Percentiles rank a stretch among this genome's conserved stretches.
Evolutionary conservation across 2,329 filamentous ascomycete genomes (phyloP).

Genomic region (Coleophoma eucalyptorum): DNA sequence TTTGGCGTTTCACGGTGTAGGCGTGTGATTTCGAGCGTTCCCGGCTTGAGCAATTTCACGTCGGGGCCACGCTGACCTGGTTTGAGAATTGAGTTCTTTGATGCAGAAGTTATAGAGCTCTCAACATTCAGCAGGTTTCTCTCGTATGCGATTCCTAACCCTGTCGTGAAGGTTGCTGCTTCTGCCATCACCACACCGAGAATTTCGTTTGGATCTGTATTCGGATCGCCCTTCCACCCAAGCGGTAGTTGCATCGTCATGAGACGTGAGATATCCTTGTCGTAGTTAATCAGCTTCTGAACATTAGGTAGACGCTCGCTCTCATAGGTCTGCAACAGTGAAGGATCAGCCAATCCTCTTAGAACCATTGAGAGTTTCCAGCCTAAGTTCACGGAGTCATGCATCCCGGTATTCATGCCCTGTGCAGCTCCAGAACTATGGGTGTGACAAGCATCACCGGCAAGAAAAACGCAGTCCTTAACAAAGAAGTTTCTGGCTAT

Average conservation of each 20-base stretch:
- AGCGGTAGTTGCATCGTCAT: constrained; percentile 36
- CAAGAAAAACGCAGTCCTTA: constrained; percentile 50
- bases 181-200: constrained; percentile 53
- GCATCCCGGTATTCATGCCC: constrained; percentile 53
- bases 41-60: constrained; percentile 38
- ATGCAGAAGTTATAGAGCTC: constrained; percentile 16
- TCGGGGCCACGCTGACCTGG: constrained; percentile 43
- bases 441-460: constrained; percentile 54
- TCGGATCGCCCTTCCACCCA: constrained; percentile 35
- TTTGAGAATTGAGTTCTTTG: constrained; percentile 16
- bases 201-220: constrained; percentile 37
- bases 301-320: constrained; percentile 41
- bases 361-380: constrained; percentile 55
- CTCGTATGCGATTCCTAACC: constrained; percentile 53
- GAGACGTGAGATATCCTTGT: constrained; percentile 32
- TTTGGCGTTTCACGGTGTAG: constrained; percentile 42
- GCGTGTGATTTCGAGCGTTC: constrained; percentile 37
- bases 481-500: constrained; percentile 55
- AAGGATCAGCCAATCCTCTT: constrained; percentile 35
- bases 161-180: constrained; percentile 58
- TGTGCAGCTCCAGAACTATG: constrained; percentile 61
- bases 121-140: constrained; percentile 39
- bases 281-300: constrained; percentile 34
- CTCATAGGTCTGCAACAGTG: constrained; percentile 49
- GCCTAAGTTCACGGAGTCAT: constrained; percentile 58